phyloP scores from a whole-genome alignment of 2,329 filamentous ascomycete species.

The Exophiala oligosperma region DNA sequence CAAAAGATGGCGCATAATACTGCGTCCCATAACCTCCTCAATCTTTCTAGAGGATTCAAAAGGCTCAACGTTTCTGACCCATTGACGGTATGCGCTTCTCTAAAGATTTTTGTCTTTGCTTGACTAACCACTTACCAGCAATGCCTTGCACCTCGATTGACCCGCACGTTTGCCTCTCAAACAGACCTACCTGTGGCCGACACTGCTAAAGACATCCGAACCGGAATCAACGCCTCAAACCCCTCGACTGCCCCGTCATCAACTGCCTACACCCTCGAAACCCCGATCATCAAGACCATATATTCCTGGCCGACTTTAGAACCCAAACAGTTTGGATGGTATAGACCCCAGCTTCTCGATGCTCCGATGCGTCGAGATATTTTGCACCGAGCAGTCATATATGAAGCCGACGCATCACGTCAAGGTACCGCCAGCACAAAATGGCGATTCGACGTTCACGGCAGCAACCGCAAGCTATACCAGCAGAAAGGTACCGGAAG shows the following conservation, averaged over 20 bases:
- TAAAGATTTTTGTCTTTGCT: background rate
- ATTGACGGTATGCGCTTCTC: constrained; percentile 35
- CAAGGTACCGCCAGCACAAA: constrained; percentile 84
- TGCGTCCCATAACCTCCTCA: constrained; percentile 22
- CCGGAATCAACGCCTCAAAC: constrained; percentile 31
- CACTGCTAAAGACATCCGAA: constrained; percentile 18
- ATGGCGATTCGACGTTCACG: constrained; percentile 78
- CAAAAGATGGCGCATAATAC: constrained; percentile 22
- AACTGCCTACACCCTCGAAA: constrained; percentile 33
- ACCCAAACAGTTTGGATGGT: constrained; percentile 73
- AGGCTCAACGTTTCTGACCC: constrained; percentile 37
- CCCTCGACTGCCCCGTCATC: constrained; percentile 19
- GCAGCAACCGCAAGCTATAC: constrained; percentile 76
- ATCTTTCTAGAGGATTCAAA: constrained; percentile 22
- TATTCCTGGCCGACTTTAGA: constrained; percentile 89
- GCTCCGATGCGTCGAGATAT: constrained; percentile 88
- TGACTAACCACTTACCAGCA: constrained; percentile 40
- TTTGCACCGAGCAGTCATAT: constrained; percentile 87
- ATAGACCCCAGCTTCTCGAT: constrained; percentile 78
- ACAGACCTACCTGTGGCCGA: constrained; percentile 34
- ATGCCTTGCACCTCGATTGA: constrained; percentile 41
- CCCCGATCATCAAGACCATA: constrained; percentile 76
- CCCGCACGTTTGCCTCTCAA: constrained; percentile 53
- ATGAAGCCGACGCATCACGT: constrained; percentile 85
- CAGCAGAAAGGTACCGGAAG: constrained; percentile 83